phyloP scores from a whole-genome alignment of 192 early-diverging fungal species.

The Mortierella hygrophila region DNA sequence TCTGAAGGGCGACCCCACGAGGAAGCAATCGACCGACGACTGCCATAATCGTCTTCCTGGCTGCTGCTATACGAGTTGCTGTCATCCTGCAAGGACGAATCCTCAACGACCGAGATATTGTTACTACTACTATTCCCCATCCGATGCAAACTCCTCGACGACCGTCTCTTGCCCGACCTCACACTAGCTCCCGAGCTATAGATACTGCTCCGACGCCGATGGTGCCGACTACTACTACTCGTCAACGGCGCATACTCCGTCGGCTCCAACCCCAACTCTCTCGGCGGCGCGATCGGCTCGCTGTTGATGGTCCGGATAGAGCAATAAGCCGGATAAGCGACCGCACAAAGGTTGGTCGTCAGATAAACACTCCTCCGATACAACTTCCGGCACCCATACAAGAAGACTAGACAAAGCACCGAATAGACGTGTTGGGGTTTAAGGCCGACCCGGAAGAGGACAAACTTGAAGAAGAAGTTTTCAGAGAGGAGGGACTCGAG shows the following conservation, averaged over 20 bases:
- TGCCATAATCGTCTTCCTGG: conserved; percentile 33
- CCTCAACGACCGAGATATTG: conserved; percentile 10
- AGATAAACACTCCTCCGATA: conserved; percentile 58
- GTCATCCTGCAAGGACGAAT: conserved; percentile 19
- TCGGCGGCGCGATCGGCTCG: conserved; percentile 36
- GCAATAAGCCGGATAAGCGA: conserved; percentile 63
- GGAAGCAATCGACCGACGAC: conserved; percentile 20
- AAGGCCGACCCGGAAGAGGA: conserved; percentile 50
- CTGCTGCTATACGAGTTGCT: conserved; percentile 43
- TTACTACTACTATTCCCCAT: conserved; percentile 33
- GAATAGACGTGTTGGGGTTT: conserved; percentile 51
- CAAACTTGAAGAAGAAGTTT: conserved; percentile 38
- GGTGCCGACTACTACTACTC: background rate
- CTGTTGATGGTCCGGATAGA: conserved; percentile 62
- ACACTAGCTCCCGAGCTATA: conserved; percentile 19
- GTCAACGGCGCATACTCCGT: conserved; percentile 29
- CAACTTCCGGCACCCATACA: conserved; percentile 38
- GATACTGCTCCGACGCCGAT: conserved; percentile 25
- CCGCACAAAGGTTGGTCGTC: conserved; percentile 60
- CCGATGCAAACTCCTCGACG: conserved; percentile 11
- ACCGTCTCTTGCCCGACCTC: conserved; percentile 6
- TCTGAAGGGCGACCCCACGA: conserved; percentile 48
- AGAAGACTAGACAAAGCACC: conserved; percentile 31
- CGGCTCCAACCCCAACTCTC: conserved; percentile 34
- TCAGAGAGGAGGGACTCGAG: conserved; percentile 38